phyloP scores from a whole-genome alignment of 495 filamentous ascomycete genomes.

The Darksidea phi region DNA sequence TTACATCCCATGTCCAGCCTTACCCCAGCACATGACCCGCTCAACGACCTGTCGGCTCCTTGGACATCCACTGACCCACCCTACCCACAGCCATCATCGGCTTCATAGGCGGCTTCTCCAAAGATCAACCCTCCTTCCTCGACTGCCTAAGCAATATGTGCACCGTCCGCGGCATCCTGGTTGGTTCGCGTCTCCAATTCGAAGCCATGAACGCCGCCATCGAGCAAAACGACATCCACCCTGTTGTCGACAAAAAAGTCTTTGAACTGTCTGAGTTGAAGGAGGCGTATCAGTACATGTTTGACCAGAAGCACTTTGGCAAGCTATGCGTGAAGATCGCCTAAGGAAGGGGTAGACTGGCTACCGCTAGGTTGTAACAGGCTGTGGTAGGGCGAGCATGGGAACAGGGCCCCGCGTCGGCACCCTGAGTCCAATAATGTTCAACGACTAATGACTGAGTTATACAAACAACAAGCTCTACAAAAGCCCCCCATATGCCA shows the following conservation, averaged over 20 bases:
- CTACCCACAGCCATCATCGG: constrained; percentile 46
- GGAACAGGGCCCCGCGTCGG: no score
- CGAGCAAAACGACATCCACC: constrained; percentile 44
- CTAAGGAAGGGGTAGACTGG: no score
- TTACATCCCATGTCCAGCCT: no score
- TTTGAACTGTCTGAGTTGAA: constrained; percentile 42
- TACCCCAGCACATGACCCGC: no score
- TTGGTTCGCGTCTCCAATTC: constrained; percentile 43
- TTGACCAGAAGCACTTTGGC: constrained; percentile 73
- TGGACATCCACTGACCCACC: no score
- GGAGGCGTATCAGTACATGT: constrained; percentile 57
- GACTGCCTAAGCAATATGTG: constrained; percentile 40
- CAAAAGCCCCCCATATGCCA: no score
- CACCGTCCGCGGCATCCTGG: constrained; percentile 44
- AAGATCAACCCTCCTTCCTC: constrained; percentile 42
- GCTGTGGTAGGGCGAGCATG: no score
- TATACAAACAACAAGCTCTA: no score
- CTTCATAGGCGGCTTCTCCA: constrained; percentile 41
- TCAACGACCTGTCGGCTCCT: no score
- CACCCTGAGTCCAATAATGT: no score
- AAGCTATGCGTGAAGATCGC: constrained; percentile 67
- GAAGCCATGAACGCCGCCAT: constrained; percentile 47
- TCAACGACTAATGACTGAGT: no score
- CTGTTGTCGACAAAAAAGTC: constrained; percentile 44
- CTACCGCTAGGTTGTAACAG: no score